These are phyloP conservation scores for Kluyveromyces sp. DNA, from an alignment of 1,139 yeast genomes.

Conservation along the genomic window DNA sequence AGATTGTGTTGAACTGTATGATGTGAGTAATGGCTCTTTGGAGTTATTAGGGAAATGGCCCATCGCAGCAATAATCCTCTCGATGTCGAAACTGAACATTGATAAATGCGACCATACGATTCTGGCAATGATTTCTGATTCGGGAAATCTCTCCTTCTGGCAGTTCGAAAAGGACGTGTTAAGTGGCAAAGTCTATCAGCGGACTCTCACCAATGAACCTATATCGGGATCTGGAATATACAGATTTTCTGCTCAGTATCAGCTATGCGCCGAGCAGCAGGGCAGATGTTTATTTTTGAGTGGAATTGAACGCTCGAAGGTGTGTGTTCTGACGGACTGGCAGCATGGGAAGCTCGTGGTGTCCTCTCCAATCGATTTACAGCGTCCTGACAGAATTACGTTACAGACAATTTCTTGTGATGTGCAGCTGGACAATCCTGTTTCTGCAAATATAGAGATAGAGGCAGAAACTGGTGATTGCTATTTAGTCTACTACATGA, in stretches of 20 bases:
- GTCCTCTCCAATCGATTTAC: constrained; percentile 71
- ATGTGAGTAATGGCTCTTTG: constrained; percentile 51
- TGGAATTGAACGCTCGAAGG: constrained; percentile 66
- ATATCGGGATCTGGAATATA: constrained; percentile 70
- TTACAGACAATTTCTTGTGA: constrained; percentile 56
- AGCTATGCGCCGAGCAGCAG: constrained; percentile 64
- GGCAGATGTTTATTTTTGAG: constrained; percentile 65
- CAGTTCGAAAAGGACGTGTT: constrained; percentile 36
- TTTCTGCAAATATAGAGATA: constrained; percentile 75
- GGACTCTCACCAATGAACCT: constrained; percentile 54
- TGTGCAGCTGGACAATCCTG: constrained; percentile 73
- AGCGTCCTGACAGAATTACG: constrained; percentile 47
- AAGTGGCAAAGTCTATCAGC: constrained; percentile 37
- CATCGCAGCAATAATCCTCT: constrained; percentile 54
- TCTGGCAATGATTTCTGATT: constrained; percentile 69
- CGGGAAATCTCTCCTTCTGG: constrained; percentile 63
- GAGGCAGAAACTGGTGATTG: constrained; percentile 29
- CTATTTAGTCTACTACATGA: constrained; percentile 59
- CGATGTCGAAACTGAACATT: constrained; percentile 44
- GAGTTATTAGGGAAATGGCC: constrained; percentile 39
- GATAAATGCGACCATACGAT: constrained; percentile 48
- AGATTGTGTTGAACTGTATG: constrained; percentile 31
- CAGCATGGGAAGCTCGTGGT: constrained; percentile 41
- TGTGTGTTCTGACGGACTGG: constrained; percentile 53
- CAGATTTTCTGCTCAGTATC: constrained; percentile 70